Evolutionary conservation across 2,329 filamentous ascomycete species (phyloP).

Genomic region (Colletotrichum lentis): DNA sequence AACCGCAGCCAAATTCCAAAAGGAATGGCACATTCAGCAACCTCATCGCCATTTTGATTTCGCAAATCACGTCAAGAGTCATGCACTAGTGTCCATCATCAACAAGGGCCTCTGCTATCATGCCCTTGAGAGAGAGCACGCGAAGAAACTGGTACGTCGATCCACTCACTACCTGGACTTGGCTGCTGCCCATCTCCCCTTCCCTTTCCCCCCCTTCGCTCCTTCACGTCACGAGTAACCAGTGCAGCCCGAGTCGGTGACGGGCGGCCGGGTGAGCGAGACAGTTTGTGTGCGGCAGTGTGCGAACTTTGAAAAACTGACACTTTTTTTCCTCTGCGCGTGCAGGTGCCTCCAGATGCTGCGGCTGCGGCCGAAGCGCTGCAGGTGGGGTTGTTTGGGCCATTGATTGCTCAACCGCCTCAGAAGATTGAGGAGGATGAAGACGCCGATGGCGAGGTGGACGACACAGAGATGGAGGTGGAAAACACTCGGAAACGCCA

Average conservation of each 20-base stretch:
- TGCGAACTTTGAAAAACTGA: conserved; percentile 47
- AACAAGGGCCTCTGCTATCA: conserved; percentile 71
- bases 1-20: conserved; percentile 72
- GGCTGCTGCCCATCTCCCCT: conserved; percentile 30
- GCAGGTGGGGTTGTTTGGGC: conserved; percentile 66
- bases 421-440: conserved; percentile 51
- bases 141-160: conserved; percentile 58
- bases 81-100: conserved; percentile 69
- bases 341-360: conserved; percentile 60
- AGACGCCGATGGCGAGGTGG: conserved; percentile 49
- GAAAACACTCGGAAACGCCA: conserved; percentile 62
- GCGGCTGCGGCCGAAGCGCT: conserved; percentile 56
- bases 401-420: conserved; percentile 57
- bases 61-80: conserved; percentile 70
- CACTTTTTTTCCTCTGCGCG: conserved; percentile 43
- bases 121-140: conserved; percentile 65
- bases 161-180: conserved; percentile 23
- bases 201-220: conserved; percentile 14
- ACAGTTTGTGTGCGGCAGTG: conserved; percentile 19
- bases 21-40: conserved; percentile 71
- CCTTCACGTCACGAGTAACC: conserved; percentile 37
- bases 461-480: conserved; percentile 50
- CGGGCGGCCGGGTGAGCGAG: conserved; percentile 38
- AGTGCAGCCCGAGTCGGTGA: conserved; percentile 21
- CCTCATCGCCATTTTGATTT: conserved; percentile 71